Percentiles rank a stretch among this genome's conserved stretches.
Evolutionary conservation across 1,284 basidiomycete genomes (phyloP).

Genomic region (Violaceomyces palustris): DNA sequence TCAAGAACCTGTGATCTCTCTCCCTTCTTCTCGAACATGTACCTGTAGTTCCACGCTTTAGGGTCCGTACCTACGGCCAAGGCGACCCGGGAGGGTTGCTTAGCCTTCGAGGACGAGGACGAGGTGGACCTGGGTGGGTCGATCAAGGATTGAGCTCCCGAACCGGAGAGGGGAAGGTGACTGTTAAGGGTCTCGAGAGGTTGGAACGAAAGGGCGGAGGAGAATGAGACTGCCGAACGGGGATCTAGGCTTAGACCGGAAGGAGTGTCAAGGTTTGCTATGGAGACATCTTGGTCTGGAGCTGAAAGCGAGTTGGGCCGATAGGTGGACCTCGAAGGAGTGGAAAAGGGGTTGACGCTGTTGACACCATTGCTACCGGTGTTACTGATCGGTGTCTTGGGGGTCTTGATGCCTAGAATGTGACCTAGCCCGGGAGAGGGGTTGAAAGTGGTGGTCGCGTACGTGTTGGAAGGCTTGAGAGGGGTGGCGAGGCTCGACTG

Average conservation of each 20-base stretch:
- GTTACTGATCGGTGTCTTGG: no score
- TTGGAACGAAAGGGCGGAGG: not conserved
- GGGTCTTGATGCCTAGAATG: no score
- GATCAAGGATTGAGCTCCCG: constrained; percentile 19
- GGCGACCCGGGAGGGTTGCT: constrained; percentile 28
- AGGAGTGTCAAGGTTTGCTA: constrained; percentile 24
- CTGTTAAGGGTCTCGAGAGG: constrained; percentile 37
- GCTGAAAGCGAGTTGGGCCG: constrained; percentile 7
- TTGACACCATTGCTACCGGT: no score
- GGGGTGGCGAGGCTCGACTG: constrained; percentile 2
- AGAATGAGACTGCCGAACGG: not conserved
- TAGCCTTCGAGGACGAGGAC: constrained; percentile 4
- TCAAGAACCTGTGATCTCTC: constrained; percentile 41
- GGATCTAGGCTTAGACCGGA: not conserved
- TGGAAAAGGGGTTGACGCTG: not conserved
- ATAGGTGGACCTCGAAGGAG: not conserved
- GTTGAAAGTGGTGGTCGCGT: no score
- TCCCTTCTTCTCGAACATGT: constrained; percentile 51
- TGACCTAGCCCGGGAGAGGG: no score
- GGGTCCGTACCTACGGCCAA: constrained; percentile 46
- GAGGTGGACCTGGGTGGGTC: not conserved
- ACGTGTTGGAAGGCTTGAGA: constrained; percentile 17
- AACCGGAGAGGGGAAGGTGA: constrained; percentile 14
- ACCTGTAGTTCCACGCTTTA: constrained; percentile 47
- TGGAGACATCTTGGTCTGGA: constrained; percentile 4